Conservation (phyloP, 2,329 filamentous ascomycete species). For the Scytalidium lignicola region DNA sequence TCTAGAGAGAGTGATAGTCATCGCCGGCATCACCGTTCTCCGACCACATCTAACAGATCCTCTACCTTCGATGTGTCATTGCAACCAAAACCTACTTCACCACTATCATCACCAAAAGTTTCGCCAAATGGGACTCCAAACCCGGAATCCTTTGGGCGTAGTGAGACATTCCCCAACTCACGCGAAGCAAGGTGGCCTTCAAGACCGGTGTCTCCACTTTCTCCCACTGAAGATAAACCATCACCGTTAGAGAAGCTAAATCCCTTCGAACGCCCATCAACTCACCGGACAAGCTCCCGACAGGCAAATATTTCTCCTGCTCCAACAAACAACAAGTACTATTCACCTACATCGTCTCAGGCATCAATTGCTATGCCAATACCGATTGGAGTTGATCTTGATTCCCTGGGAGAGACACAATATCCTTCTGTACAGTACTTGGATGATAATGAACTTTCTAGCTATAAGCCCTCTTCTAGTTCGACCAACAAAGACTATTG, state of each 20-base stretch:
- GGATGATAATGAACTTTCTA: conserved; percentile 9
- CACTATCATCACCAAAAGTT: conserved; percentile 23
- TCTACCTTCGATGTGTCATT: conserved; percentile 5
- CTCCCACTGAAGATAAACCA: conserved; percentile 11
- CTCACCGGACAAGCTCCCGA: conserved; percentile 13
- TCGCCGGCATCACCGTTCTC: conserved; percentile 13
- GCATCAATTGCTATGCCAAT: conserved; percentile 20
- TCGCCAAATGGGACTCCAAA: conserved; percentile 20
- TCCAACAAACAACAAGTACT: conserved; percentile 8
- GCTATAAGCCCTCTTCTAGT: conserved; percentile 7
- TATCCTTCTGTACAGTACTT: conserved; percentile 6
- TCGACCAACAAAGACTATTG: conserved; percentile 27
- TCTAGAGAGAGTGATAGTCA: background rate
- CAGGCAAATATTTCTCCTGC: conserved; percentile 11
- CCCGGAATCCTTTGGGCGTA: conserved; percentile 19
- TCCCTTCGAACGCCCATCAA: conserved; percentile 12
- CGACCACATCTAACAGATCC: conserved; percentile 20
- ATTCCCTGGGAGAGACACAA: conserved; percentile 14
- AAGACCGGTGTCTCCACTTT: conserved; percentile 21
- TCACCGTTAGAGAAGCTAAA: conserved; percentile 16
- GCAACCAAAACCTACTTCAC: conserved; percentile 15
- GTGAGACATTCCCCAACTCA: conserved; percentile 19
- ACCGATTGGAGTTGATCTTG: conserved; percentile 13
- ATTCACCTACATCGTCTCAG: conserved; percentile 4
- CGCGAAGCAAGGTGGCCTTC: conserved; percentile 11